Conservation (phyloP, 2,329 filamentous ascomycete genomes). For the Byssochlamys sp. region DNA sequence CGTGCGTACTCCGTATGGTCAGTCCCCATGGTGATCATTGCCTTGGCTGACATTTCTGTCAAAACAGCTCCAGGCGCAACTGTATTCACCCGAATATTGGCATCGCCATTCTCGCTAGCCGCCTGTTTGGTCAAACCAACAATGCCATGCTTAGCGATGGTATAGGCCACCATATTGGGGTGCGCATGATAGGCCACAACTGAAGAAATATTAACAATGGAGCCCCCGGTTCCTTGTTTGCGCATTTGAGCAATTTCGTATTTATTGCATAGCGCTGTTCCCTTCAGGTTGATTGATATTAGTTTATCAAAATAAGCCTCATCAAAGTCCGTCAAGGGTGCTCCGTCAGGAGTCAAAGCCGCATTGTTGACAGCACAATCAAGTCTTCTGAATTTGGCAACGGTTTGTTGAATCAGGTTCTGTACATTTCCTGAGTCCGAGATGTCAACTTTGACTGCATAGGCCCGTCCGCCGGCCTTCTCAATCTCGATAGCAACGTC, state of each 20-base stretch:
- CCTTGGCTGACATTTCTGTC: not conserved
- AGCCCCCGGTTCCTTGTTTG: slow-evolving; percentile 17
- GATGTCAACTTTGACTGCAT: slow-evolving; percentile 19
- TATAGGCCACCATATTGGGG: slow-evolving; percentile 34
- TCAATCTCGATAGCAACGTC: not conserved
- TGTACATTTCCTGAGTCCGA: slow-evolving; percentile 21
- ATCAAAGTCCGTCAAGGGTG: slow-evolving; percentile 24
- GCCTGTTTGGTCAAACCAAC: slow-evolving; percentile 36
- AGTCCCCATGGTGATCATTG: not conserved
- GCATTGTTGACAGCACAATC: slow-evolving; percentile 39
- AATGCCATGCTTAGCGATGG: slow-evolving; percentile 34
- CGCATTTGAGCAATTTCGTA: slow-evolving; percentile 37
- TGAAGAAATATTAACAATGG: slow-evolving; percentile 35
- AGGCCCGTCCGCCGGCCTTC: slow-evolving; percentile 9
- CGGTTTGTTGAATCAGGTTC: slow-evolving; percentile 21
- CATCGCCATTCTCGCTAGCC: slow-evolving; percentile 22
- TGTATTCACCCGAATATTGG: slow-evolving; percentile 29
- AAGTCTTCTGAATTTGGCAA: slow-evolving; percentile 27
- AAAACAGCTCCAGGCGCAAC: slow-evolving; percentile 14
- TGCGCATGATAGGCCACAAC: slow-evolving; percentile 28
- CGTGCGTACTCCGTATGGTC: not conserved
- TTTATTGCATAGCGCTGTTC: slow-evolving; percentile 33
- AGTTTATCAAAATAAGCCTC: slow-evolving; percentile 30
- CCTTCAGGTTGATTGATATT: slow-evolving; percentile 32
- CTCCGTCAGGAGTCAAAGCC: slow-evolving; percentile 15